Evolutionary conservation across 306 rosid genomes (phyloP).

Genomic region (Carpinus viminea): DNA sequence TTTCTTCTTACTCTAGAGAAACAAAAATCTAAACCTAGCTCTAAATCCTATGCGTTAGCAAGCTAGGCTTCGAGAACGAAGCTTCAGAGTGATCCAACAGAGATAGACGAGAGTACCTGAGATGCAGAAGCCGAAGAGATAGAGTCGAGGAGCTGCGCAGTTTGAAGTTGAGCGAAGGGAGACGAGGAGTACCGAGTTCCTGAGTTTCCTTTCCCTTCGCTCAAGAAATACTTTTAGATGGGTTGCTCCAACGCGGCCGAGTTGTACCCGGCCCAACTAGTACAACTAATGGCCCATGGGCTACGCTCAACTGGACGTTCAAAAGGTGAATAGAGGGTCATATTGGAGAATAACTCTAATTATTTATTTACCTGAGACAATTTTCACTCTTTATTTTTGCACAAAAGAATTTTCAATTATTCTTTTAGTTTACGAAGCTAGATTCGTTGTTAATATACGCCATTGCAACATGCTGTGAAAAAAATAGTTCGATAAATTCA

Average conservation of each 20-base stretch:
- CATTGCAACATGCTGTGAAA: no score
- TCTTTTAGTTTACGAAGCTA: no score
- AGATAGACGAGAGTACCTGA: background rate
- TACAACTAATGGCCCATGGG: background rate
- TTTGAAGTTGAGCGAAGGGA: no score
- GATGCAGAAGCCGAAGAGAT: no score
- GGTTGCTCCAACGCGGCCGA: background rate
- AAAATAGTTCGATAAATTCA: no score
- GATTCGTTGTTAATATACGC: no score
- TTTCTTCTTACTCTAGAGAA: background rate
- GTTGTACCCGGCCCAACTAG: background rate
- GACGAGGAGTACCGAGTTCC: no score
- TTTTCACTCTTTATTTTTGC: no score
- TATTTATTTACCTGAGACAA: no score
- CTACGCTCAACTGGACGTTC: background rate
- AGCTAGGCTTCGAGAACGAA: constrained; percentile 12
- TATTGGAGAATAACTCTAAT: no score
- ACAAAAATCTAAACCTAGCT: background rate
- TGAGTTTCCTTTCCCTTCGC: constrained; percentile 33
- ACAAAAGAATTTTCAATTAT: no score
- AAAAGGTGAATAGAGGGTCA: no score
- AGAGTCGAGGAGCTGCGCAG: background rate
- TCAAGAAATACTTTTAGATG: constrained; percentile 28
- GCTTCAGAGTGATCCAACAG: constrained; percentile 40
- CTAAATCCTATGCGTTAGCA: constrained; percentile 18